Percentiles rank a stretch among this genome's conserved stretches.
Evolutionary conservation across 2,329 filamentous ascomycete species (phyloP).

Genomic region (Fusarium kyushuense): DNA sequence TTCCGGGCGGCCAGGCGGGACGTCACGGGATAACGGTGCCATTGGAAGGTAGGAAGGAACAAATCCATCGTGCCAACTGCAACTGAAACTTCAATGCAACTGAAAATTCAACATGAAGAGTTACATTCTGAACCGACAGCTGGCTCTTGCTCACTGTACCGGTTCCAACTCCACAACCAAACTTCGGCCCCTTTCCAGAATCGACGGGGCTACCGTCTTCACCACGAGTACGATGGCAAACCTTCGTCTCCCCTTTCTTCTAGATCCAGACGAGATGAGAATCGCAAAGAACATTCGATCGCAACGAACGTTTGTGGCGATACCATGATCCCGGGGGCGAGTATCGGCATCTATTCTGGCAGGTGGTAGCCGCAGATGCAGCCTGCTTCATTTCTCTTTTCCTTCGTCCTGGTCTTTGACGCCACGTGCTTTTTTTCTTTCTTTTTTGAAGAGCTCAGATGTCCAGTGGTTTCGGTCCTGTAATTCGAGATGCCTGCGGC

Average conservation of each 20-base stretch:
- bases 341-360: background rate
- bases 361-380: background rate
- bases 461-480: background rate
- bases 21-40: constrained; percentile 30
- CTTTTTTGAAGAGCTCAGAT: constrained; percentile 1
- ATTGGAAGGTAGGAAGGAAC: constrained; percentile 16
- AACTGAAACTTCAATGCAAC: background rate
- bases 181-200: background rate
- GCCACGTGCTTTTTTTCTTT: constrained; percentile 22
- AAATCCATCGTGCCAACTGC: background rate
- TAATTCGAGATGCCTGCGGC: background rate
- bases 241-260: constrained; percentile 11
- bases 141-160: constrained; percentile 4
- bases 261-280: constrained; percentile 19
- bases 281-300: background rate
- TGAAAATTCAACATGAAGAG: background rate
- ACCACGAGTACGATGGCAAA: background rate
- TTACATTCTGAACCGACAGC: background rate
- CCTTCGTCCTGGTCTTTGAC: constrained; percentile 10
- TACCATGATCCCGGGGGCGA: background rate
- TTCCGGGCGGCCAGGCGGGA: constrained; percentile 19
- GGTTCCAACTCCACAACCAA: constrained; percentile 6
- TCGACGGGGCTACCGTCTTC: background rate
- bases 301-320: constrained; percentile 19
- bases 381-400: background rate